phyloP scores from a whole-genome alignment of 2,329 filamentous ascomycete species.

The Fusarium sp. region DNA sequence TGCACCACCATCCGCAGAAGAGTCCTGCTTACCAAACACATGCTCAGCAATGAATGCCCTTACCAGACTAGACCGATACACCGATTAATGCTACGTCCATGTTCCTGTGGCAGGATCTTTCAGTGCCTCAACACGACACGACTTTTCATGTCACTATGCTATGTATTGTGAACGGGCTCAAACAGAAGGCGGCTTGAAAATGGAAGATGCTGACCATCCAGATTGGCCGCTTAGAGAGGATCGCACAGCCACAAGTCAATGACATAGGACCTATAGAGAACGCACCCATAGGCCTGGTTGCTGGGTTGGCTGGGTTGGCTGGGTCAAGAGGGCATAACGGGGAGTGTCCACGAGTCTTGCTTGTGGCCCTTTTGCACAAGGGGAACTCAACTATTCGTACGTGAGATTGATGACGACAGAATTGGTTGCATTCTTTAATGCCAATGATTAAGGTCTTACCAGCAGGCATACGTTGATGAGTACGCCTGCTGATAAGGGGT shows the following conservation, averaged over 20 bases:
- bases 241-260: background rate
- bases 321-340: background rate
- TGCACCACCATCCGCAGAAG: background rate
- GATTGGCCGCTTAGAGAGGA: background rate
- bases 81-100: background rate
- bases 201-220: background rate
- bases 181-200: background rate
- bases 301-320: background rate
- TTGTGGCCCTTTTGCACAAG: background rate
- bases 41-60: background rate
- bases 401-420: background rate
- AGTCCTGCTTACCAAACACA: background rate
- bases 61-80: background rate
- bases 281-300: background rate
- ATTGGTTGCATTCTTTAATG: background rate
- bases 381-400: background rate
- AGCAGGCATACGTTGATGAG: background rate
- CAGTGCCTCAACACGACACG: background rate
- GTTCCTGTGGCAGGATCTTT: background rate
- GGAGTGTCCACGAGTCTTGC: background rate
- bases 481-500: background rate
- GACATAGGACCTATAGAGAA: background rate
- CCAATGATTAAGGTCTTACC: background rate
- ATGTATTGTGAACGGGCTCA: background rate
- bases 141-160: background rate